Percentiles rank a stretch among this genome's conserved stretches.
Conservation (phyloP, 202 grass and related monocot species). For the Cymbopogon flexuosus region DNA sequence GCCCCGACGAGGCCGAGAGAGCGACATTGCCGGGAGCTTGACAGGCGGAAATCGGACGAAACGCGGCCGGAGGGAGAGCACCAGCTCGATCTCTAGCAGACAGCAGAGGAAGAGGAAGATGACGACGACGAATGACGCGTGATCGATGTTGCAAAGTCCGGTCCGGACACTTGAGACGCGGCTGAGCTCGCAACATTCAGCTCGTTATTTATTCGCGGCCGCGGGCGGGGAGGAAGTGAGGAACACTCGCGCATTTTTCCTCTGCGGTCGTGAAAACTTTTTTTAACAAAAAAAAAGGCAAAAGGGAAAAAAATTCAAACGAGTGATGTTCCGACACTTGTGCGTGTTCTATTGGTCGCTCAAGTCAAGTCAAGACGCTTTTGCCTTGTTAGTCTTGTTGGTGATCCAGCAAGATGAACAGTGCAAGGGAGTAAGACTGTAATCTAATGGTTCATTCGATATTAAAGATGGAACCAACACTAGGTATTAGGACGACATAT, state of each 20-base stretch:
- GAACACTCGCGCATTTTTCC: constrained; percentile 30
- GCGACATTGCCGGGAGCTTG: constrained; percentile 1
- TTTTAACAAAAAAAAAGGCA: not conserved
- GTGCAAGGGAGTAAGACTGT: too few species aligned
- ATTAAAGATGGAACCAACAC: too few species aligned
- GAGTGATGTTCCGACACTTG: not conserved
- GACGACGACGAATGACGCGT: not conserved
- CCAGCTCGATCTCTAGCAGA: too few species aligned
- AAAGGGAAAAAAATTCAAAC: not conserved
- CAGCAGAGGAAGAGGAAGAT: not conserved
- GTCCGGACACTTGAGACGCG: not conserved
- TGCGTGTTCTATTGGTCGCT: not conserved
- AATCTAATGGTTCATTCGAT: too few species aligned
- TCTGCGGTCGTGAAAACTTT: not conserved
- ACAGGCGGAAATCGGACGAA: not conserved
- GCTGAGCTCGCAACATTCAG: not conserved
- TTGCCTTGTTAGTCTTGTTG: not conserved
- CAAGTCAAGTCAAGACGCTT: not conserved
- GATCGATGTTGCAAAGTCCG: not conserved
- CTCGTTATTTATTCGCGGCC: not conserved
- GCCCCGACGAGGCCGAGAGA: constrained; percentile 7
- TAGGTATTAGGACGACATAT: too few species aligned
- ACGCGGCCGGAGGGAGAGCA: not conserved
- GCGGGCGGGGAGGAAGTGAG: not conserved
- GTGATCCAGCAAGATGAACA: not conserved